Evolutionary conservation across 1,139 yeast genomes (phyloP).

Genomic region (Pichia sp.): DNA sequence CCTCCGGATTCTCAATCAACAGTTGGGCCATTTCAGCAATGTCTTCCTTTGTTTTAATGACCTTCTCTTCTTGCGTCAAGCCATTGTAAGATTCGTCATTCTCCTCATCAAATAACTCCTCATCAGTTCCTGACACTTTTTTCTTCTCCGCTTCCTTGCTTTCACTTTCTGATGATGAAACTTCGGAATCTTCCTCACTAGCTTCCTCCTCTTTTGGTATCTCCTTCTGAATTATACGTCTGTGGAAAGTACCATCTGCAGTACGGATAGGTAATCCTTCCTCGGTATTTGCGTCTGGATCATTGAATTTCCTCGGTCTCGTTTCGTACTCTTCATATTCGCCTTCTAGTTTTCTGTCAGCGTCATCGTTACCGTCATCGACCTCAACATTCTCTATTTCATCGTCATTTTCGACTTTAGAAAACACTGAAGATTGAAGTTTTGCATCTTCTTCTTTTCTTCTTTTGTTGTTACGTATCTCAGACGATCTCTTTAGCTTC

Average conservation of each 20-base stretch:
- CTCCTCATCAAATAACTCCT: constrained; percentile 30
- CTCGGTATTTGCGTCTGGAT: constrained; percentile 43
- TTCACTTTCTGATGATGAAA: constrained; percentile 10
- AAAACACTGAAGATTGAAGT: constrained; percentile 29
- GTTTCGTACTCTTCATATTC: constrained; percentile 56
- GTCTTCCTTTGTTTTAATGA: constrained; percentile 68
- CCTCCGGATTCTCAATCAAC: constrained; percentile 87
- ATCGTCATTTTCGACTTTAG: constrained; percentile 15
- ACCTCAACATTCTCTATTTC: constrained; percentile 22
- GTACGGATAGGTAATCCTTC: constrained; percentile 83
- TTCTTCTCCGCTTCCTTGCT: constrained; percentile 18
- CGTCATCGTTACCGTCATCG: constrained; percentile 19
- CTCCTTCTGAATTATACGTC: constrained; percentile 45
- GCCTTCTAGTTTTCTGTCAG: constrained; percentile 26
- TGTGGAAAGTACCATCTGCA: constrained; percentile 62
- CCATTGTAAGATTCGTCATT: constrained; percentile 45
- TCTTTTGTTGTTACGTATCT: constrained; percentile 42
- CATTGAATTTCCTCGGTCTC: constrained; percentile 45
- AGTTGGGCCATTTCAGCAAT: constrained; percentile 77
- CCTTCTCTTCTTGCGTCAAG: constrained; percentile 52
- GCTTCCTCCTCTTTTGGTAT: constrained; percentile 10
- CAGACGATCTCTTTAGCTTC: constrained; percentile 40
- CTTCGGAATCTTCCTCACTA: constrained; percentile 25
- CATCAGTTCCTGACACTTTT: constrained; percentile 22
- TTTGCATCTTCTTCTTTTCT: constrained; percentile 48